A percentile compares a stretch with the other conserved stretches of the same genome.
phyloP scores from a whole-genome alignment of 2,329 filamentous ascomycete genomes.

The Cladosporium cucumerinum region DNA sequence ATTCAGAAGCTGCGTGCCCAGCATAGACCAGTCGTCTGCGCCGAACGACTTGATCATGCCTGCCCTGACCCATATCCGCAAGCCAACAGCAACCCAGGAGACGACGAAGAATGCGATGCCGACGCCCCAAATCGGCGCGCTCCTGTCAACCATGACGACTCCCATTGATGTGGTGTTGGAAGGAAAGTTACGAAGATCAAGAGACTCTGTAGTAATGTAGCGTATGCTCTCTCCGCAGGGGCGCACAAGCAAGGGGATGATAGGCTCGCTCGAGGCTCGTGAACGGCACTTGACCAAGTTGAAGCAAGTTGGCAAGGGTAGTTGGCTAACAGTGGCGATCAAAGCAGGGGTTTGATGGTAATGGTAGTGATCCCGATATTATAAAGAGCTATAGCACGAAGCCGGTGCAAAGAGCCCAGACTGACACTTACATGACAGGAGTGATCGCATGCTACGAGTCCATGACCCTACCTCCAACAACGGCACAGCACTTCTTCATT shows the following conservation, averaged over 20 bases:
- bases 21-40: slow-evolving; percentile 43
- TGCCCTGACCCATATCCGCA: slow-evolving; percentile 39
- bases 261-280: neutral
- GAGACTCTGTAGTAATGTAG: neutral
- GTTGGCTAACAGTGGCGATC: neutral
- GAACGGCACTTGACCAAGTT: neutral
- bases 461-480: neutral
- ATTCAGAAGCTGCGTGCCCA: slow-evolving; percentile 38
- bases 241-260: neutral
- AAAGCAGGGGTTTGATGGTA: slow-evolving; percentile 1
- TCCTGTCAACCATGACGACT: slow-evolving; percentile 6
- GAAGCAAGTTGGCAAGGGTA: neutral
- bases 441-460: neutral
- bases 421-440: neutral
- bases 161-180: neutral
- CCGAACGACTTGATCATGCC: slow-evolving; percentile 39
- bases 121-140: slow-evolving; percentile 9
- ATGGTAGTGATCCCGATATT: neutral
- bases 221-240: neutral
- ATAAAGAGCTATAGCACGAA: neutral
- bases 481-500: neutral
- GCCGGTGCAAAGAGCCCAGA: neutral
- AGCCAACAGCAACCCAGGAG: slow-evolving; percentile 37
- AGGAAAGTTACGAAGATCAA: neutral
- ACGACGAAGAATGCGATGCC: slow-evolving; percentile 39